Evolutionary conservation across 352 stramenopile species (phyloP).

Genomic region (Pythium grandisporangium): DNA sequence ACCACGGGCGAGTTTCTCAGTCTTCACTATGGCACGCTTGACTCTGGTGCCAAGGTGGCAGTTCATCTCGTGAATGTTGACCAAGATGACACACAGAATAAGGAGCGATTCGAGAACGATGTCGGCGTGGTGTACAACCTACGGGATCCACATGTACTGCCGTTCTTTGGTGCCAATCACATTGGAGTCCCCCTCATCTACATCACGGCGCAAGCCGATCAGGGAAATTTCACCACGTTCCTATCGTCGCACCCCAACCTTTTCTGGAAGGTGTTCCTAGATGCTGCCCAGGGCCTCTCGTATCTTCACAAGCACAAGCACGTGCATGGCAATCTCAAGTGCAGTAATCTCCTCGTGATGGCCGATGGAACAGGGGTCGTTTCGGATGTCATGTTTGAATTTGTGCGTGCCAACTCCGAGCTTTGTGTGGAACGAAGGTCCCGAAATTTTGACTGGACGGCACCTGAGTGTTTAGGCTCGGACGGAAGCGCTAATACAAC

Average conservation of each 20-base stretch:
- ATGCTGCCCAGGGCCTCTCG: slow-evolving; percentile 7
- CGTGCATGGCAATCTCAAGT: slow-evolving; percentile 27
- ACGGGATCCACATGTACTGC: slow-evolving; percentile 9
- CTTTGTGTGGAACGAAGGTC: slow-evolving; percentile 10
- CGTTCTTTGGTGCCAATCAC: slow-evolving; percentile 11
- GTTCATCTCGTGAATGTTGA: slow-evolving; percentile 9
- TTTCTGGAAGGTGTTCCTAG: slow-evolving; percentile 12
- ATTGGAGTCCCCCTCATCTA: slow-evolving; percentile 1
- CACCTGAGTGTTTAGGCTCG: slow-evolving; percentile 5
- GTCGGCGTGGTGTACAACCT: background rate
- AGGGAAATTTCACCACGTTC: slow-evolving; percentile 5
- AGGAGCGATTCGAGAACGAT: slow-evolving; percentile 2
- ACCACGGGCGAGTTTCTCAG: slow-evolving; percentile 4
- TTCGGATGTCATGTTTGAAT: slow-evolving; percentile 21
- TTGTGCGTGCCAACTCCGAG: slow-evolving; percentile 13
- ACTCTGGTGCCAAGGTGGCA: slow-evolving; percentile 9
- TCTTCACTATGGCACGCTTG: slow-evolving; percentile 10
- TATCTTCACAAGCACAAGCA: slow-evolving; percentile 21
- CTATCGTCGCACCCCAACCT: background rate
- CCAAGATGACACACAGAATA: background rate
- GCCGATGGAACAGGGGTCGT: slow-evolving; percentile 15
- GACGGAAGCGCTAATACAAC: slow-evolving; percentile 3
- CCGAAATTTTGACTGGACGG: background rate
- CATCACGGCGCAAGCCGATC: background rate
- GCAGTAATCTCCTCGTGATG: slow-evolving; percentile 22